Evolutionary conservation across 768 basidiomycete genomes (phyloP).

Genomic region (Astraeus odoratus): DNA sequence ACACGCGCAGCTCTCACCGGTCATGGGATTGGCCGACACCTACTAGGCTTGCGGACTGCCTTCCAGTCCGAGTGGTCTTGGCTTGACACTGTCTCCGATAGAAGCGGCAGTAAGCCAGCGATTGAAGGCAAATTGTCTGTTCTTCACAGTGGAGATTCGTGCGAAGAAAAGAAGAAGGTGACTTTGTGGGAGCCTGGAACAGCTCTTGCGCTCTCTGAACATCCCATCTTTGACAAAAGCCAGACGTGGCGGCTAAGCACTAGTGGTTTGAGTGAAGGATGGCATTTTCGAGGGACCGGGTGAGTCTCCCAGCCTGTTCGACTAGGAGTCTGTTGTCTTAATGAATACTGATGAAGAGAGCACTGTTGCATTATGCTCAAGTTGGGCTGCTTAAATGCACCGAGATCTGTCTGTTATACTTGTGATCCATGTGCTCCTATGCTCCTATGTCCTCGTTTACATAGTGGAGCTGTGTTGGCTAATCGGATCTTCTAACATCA

Average conservation of each 20-base stretch:
- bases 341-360: no score
- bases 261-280: slow-evolving; percentile 81
- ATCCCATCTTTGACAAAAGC: slow-evolving; percentile 66
- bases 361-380: no score
- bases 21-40: slow-evolving; percentile 82
- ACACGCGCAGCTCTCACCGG: slow-evolving; percentile 77
- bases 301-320: slow-evolving; percentile 26
- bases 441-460: neutral
- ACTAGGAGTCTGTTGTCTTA: no score
- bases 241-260: slow-evolving; percentile 86
- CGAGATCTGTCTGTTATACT: neutral
- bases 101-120: neutral
- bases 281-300: slow-evolving; percentile 86
- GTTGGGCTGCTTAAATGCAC: neutral
- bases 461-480: neutral
- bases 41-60: slow-evolving; percentile 75
- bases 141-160: neutral
- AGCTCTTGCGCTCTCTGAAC: slow-evolving; percentile 56
- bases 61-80: slow-evolving; percentile 33
- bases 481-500: neutral
- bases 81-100: slow-evolving; percentile 13
- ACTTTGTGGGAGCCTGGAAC: neutral
- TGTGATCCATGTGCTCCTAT: neutral
- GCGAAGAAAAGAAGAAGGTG: neutral
- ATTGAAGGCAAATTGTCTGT: slow-evolving; percentile 4